Percentiles rank a stretch among this genome's conserved stretches.
These are phyloP conservation scores for Kurtzmaniella cleridarum DNA, from an alignment of 805 yeast genomes.

Conservation along the genomic window DNA sequence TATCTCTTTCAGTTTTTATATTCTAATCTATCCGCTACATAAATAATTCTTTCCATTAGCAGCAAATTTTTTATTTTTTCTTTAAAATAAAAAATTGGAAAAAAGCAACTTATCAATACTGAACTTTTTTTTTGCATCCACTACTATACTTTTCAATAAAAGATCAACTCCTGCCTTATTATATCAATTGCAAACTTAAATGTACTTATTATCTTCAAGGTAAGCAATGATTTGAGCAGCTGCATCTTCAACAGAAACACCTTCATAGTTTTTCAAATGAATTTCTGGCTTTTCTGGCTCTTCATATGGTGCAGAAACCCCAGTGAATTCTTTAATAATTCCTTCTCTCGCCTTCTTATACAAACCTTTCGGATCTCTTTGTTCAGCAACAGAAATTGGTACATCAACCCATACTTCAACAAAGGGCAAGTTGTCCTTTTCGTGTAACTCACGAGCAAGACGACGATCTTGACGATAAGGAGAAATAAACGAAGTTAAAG, in stretches of 20 bases:
- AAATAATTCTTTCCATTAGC: too few species aligned
- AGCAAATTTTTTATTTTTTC: too few species aligned
- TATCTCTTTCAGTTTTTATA: too few species aligned
- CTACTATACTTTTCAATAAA: background rate
- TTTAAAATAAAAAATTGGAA: background rate
- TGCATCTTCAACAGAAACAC: slow-evolving; percentile 71
- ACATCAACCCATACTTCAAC: slow-evolving; percentile 91
- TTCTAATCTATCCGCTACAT: too few species aligned
- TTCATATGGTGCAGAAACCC: slow-evolving; percentile 94
- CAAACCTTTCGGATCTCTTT: slow-evolving; percentile 95
- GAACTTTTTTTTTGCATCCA: background rate
- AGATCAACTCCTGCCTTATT: background rate
- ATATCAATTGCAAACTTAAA: slow-evolving; percentile 9
- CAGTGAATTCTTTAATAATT: slow-evolving; percentile 88
- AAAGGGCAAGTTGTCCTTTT: slow-evolving; percentile 69
- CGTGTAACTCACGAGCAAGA: slow-evolving; percentile 80
- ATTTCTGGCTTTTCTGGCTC: slow-evolving; percentile 84
- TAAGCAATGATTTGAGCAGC: slow-evolving; percentile 69
- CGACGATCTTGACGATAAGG: slow-evolving; percentile 85
- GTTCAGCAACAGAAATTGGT: slow-evolving; percentile 90
- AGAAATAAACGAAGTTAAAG: slow-evolving; percentile 88
- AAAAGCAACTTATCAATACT: background rate
- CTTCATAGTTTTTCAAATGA: slow-evolving; percentile 64
- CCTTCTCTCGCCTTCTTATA: slow-evolving; percentile 97
- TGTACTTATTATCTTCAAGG: slow-evolving; percentile 46